Evolutionary conservation across 2,329 filamentous ascomycete genomes (phyloP).

Genomic region (Fusarium globosum): DNA sequence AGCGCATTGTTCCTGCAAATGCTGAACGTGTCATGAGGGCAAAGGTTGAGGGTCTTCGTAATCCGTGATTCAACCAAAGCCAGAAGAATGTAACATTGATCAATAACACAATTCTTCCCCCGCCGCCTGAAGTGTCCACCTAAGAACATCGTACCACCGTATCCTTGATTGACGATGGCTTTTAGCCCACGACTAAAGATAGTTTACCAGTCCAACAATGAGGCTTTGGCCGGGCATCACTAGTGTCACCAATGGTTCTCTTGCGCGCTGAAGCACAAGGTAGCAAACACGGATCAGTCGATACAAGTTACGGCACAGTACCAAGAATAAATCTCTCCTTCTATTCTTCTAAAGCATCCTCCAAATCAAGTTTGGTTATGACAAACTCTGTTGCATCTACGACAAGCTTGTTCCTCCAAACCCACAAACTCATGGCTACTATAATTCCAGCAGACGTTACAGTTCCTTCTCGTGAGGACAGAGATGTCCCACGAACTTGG

Average conservation of each 20-base stretch:
- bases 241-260: conserved; percentile 34
- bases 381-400: conserved; percentile 3
- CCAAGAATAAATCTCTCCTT: conserved; percentile 20
- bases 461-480: conserved; percentile 7
- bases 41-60: conserved; percentile 43
- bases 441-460: conserved; percentile 10
- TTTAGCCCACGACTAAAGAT: conserved; percentile 25
- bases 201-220: conserved; percentile 31
- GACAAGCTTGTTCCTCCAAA: conserved; percentile 11
- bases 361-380: conserved; percentile 16
- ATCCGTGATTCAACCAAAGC: conserved; percentile 20
- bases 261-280: conserved; percentile 28
- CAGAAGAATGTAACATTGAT: conserved; percentile 8
- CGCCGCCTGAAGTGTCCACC: conserved; percentile 24
- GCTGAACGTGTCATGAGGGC: conserved; percentile 60
- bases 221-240: conserved; percentile 30
- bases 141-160: conserved; percentile 35
- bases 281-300: conserved; percentile 36
- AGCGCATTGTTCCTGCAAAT: conserved; percentile 64
- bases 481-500: conserved; percentile 15
- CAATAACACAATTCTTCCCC: conserved; percentile 21
- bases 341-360: conserved; percentile 5
- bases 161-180: conserved; percentile 8
- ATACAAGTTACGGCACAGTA: conserved; percentile 7
- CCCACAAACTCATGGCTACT: conserved; percentile 30